Percentiles rank a stretch among this genome's conserved stretches.
Conservation (phyloP, 371 early-diverging fungal genomes). For the Lichtheimia hyalospora region DNA sequence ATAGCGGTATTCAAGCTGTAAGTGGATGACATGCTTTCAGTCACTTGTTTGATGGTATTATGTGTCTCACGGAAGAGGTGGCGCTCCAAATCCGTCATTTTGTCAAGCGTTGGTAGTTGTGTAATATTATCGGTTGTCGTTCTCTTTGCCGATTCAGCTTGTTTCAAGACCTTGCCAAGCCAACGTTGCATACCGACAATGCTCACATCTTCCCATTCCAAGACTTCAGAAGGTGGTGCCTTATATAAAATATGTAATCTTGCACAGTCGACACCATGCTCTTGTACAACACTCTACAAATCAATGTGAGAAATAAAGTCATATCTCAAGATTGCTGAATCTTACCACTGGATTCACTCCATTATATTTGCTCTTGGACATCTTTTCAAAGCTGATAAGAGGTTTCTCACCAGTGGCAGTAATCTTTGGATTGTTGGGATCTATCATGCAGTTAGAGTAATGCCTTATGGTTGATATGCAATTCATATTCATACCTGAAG, state of each 20-base stretch:
- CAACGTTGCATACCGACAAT: constrained; percentile 93
- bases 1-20: constrained; percentile 82
- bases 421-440: constrained; percentile 57
- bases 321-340: not conserved
- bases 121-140: not conserved
- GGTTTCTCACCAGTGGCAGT: constrained; percentile 65
- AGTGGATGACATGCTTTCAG: constrained; percentile 56
- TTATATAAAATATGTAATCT: constrained; percentile 87
- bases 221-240: constrained; percentile 87
- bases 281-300: constrained; percentile 55
- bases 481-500: constrained; percentile 33
- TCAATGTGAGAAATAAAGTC: not conserved
- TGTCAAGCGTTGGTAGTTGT: constrained; percentile 15
- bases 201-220: constrained; percentile 90
- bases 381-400: constrained; percentile 81
- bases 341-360: constrained; percentile 85
- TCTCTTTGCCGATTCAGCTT: constrained; percentile 16
- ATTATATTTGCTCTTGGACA: constrained; percentile 95
- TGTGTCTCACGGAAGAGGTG: constrained; percentile 53
- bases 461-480: too few species aligned
- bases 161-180: constrained; percentile 57
- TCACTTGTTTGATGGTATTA: constrained; percentile 58
- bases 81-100: constrained; percentile 56
- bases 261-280: constrained; percentile 84
- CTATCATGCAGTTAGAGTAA: constrained; percentile 15